A percentile compares a stretch with the other conserved stretches of the same genome.
Evolutionary conservation across 345 rosid genomes (phyloP).

Genomic region (Cardamine occulta): DNA sequence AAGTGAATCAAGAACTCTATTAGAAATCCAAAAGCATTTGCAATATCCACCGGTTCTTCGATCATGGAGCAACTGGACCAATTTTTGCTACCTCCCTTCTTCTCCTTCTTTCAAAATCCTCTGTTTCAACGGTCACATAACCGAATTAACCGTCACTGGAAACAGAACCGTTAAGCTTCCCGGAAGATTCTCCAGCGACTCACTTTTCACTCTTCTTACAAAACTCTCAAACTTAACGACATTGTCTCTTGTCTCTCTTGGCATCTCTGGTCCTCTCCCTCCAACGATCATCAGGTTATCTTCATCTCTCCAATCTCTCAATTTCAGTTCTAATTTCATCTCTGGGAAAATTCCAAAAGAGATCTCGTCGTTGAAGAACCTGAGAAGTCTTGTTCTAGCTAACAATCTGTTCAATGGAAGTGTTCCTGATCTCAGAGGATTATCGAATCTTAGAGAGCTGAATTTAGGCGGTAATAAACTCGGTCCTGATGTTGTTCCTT

Average conservation of each 20-base stretch:
- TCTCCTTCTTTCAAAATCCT: slow-evolving; percentile 65
- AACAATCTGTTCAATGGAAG: slow-evolving; percentile 69
- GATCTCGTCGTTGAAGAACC: slow-evolving; percentile 53
- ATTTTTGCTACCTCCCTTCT: slow-evolving; percentile 75
- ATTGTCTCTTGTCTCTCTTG: slow-evolving; percentile 73
- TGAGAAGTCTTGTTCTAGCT: slow-evolving; percentile 63
- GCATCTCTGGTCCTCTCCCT: slow-evolving; percentile 84
- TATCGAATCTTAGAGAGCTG: slow-evolving; percentile 58
- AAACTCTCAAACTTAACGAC: slow-evolving; percentile 68
- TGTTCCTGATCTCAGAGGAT: slow-evolving; percentile 66
- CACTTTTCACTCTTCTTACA: slow-evolving; percentile 71
- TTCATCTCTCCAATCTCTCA: slow-evolving; percentile 60
- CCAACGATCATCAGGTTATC: slow-evolving; percentile 60
- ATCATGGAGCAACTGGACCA: slow-evolving; percentile 77
- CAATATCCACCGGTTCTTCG: slow-evolving; percentile 71
- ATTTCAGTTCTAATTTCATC: slow-evolving; percentile 76
- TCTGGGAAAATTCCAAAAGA: slow-evolving; percentile 63
- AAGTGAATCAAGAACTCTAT: slow-evolving; percentile 58
- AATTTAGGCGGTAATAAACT: slow-evolving; percentile 61
- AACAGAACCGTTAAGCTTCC: slow-evolving; percentile 63
- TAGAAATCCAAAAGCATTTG: slow-evolving; percentile 70
- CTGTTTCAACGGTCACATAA: slow-evolving; percentile 60
- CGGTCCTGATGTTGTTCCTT: slow-evolving; percentile 69
- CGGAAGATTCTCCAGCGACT: slow-evolving; percentile 61
- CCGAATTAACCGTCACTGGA: slow-evolving; percentile 71